These are phyloP conservation scores for Trichoderma parareesei DNA, from an alignment of 495 filamentous ascomycete genomes.

Conservation along the genomic window DNA sequence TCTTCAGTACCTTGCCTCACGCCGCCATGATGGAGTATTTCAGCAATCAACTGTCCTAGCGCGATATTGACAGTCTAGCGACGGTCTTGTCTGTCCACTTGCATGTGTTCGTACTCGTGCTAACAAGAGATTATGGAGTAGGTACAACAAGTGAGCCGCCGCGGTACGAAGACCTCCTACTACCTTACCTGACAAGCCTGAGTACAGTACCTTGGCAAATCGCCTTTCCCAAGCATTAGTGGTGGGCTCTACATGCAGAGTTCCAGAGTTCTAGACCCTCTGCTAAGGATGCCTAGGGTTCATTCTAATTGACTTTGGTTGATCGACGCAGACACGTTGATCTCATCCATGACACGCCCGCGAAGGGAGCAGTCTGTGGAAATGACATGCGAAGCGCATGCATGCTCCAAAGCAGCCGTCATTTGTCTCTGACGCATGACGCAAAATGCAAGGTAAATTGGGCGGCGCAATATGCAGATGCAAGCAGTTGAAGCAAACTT, in stretches of 20 bases:
- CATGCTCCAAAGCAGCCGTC: background rate
- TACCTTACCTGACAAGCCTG: background rate
- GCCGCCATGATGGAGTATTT: background rate
- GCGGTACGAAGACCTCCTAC: background rate
- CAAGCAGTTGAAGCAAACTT: background rate
- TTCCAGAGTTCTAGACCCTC: background rate
- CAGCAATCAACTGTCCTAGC: background rate
- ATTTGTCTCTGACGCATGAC: background rate
- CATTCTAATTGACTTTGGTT: background rate
- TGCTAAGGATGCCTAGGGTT: slow-evolving; percentile 1
- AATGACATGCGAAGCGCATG: background rate
- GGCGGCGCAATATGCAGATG: slow-evolving; percentile 1
- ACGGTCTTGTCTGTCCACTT: background rate
- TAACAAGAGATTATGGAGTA: background rate
- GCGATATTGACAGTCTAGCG: background rate
- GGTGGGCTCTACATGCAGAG: background rate
- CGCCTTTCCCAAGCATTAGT: background rate
- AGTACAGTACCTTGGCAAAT: background rate
- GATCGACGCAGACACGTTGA: background rate
- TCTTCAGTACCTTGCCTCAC: background rate
- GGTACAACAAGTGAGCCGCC: background rate
- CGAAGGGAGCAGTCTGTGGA: background rate
- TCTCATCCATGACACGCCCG: background rate
- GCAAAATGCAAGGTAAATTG: background rate
- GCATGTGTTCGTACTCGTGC: background rate